Base-by-base conservation (phyloP, 1,284 basidiomycete species). In the Macrocystidia cucumis region DNA sequence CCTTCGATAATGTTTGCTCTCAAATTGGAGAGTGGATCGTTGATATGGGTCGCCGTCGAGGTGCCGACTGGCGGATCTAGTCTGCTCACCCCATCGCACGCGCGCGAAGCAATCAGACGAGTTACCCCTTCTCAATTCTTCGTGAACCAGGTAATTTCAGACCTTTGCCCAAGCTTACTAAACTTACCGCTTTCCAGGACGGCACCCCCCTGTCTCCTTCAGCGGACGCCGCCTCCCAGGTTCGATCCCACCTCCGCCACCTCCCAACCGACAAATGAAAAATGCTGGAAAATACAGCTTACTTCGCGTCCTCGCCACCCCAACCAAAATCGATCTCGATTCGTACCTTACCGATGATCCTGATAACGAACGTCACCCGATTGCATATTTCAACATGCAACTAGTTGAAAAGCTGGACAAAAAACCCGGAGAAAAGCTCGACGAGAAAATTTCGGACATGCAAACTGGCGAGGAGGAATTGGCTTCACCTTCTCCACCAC, bases 41-140 rank as follows among this genome's bases (percentile, higher is more conserved):
- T 48, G 0, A 51, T 65, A n/a, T 65, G 62, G 62, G 61, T 64
- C n/a, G 62, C 54, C 1, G 35, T 63, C 13, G 62, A 65, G 37
- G 59, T 57, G 5, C 58, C 55, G 1, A 14, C 39, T n/a, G 57
- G 56, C 8, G 55, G 46, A 35, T 54, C 54, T 11, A 50, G 51
- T 2, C 39, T 39, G 2, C 42, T 63, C n/a, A 48, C 55, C 1
- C 51, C 53, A 25, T 36, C 31, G 1, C 46, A 49, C 12, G 45
- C 62, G 9, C 47, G 56, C 11, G 48, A 47, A 12, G 59, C 62
- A 4, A 52, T 63, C 41, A 48, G 52, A 16, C 62, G 57, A 33
- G 54, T 65, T 8, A 65, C 62, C 0, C 62, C 62, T 2, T 45
- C 51, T 2, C 45, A 48, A 7, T 65, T 59, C 39, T 65, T 59